Evolutionary conservation across 805 yeast species (phyloP).

Genomic region (Lipomyces chichibuensis): DNA sequence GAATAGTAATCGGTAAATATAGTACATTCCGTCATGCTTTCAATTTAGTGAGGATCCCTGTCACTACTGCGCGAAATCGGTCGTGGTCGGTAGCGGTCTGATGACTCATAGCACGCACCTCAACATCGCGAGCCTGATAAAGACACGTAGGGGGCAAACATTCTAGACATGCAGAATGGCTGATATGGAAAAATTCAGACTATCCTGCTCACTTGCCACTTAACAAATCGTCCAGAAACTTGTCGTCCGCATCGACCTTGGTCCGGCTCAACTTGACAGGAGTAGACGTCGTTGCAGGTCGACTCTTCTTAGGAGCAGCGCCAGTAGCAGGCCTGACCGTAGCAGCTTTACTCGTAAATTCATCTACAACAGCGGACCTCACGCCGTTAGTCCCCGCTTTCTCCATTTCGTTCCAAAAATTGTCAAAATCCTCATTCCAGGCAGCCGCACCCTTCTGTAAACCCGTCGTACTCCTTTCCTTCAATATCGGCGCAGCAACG

Average conservation of each 20-base stretch:
- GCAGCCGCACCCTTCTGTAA: not conserved
- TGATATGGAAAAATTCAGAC: no score
- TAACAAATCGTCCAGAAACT: constrained; percentile 29
- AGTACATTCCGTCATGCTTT: no score
- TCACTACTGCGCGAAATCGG: no score
- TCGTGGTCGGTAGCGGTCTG: no score
- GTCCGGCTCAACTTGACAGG: not conserved
- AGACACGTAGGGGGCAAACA: no score
- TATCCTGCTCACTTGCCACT: not conserved
- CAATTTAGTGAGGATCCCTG: no score
- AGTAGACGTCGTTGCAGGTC: not conserved
- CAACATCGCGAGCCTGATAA: no score
- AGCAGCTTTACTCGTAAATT: constrained; percentile 5
- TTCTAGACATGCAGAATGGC: not conserved
- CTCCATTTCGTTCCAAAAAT: constrained; percentile 30
- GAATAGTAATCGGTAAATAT: no score
- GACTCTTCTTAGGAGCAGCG: not conserved
- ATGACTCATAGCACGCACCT: no score
- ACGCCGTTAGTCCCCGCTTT: not conserved
- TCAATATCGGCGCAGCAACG: constrained; percentile 16
- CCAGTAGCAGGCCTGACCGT: not conserved
- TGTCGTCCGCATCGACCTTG: constrained; percentile 15
- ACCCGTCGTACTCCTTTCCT: constrained; percentile 7
- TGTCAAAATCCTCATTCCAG: constrained; percentile 17
- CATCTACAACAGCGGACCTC: not conserved